Evolutionary conservation across 371 early-diverging fungal species (phyloP), one percentile per base, ranked within the genome.

Genomic region (Mortierella sp.): DNA sequence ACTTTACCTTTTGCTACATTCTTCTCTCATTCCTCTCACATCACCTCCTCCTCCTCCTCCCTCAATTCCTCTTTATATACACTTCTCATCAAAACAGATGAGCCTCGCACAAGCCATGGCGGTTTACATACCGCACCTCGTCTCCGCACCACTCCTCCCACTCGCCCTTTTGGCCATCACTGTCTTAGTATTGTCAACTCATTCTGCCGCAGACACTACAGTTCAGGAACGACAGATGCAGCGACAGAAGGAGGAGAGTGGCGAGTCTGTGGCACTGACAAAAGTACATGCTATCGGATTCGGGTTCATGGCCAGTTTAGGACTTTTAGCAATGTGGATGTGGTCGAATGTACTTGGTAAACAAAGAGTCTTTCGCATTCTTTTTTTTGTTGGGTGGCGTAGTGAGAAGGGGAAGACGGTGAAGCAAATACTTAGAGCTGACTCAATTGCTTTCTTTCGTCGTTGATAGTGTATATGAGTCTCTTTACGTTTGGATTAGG

Each of bases 301-400:
- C 48, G 79, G 75, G 24, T 70, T 83, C 76, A 70, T 78, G 71
- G 87, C 87, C 35, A 87, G 83, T 46, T 55, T 81, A 27, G 87
- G 87, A 0, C 79, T 87, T 14, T 73, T 87, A 43, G 83, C 87
- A 70, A 83, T 87, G 83, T 87, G 87, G 87, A 77, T 83, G 84
- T 87, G 80, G 80, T 77, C 87, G 32, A 75, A 87, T 56, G 81
- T 83, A 6, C 75, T 87, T 32, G 73, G 87, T 87, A 83, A 72
- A 2, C 12, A 46, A 29, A 14, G 41, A 32, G 38, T 44, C 55
- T 38, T 65, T 38, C 29, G 54, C 70, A 38, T 32, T 41, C 32
- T 55, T 49, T 43, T 43, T 55, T 24, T 56, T 27, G 11, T 7
- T 27, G 56, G 24, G n/a, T 24, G 3, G 27, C 14, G 29, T 60